A percentile compares a stretch with the other conserved stretches of the same genome.
These are phyloP conservation scores for Rhynchospora breviuscula DNA, from an alignment of 176 grass and related monocot genomes.

Conservation along the genomic window DNA sequence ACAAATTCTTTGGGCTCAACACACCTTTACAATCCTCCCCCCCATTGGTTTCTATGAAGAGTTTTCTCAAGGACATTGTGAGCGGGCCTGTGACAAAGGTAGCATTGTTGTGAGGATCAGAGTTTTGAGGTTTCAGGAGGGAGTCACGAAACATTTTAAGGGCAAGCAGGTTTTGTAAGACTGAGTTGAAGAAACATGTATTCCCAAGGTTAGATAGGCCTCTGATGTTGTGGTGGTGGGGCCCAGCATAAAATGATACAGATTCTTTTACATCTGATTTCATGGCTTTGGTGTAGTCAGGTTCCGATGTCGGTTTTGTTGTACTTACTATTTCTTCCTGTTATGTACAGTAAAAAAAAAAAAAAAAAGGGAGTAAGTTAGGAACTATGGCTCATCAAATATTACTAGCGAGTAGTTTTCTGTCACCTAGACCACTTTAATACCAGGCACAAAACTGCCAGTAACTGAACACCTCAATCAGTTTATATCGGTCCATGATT, in stretches of 20 bases:
- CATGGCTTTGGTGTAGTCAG: neutral
- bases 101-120: neutral
- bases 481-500: neutral
- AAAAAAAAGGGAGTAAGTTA: neutral
- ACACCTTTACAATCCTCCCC: constrained; percentile 53
- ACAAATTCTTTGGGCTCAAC: constrained; percentile 78
- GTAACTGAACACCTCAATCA: neutral
- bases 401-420: neutral
- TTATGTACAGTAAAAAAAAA: neutral
- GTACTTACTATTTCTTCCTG: constrained; percentile 12
- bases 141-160: constrained; percentile 64
- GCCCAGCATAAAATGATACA: constrained; percentile 15
- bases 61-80: constrained; percentile 68
- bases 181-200: constrained; percentile 91
- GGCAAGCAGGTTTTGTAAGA: constrained; percentile 70
- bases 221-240: constrained; percentile 50
- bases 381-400: neutral
- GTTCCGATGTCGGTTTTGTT: constrained; percentile 11
- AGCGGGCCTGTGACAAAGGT: constrained; percentile 37
- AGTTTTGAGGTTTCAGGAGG: constrained; percentile 38
- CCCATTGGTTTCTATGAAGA: constrained; percentile 65
- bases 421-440: neutral
- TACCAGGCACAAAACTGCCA: neutral
- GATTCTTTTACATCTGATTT: constrained; percentile 21
- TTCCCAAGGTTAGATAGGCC: constrained; percentile 88